These are phyloP conservation scores for Melianthus villosus DNA, from an alignment of 441 rosid species.

Conservation along the genomic window DNA sequence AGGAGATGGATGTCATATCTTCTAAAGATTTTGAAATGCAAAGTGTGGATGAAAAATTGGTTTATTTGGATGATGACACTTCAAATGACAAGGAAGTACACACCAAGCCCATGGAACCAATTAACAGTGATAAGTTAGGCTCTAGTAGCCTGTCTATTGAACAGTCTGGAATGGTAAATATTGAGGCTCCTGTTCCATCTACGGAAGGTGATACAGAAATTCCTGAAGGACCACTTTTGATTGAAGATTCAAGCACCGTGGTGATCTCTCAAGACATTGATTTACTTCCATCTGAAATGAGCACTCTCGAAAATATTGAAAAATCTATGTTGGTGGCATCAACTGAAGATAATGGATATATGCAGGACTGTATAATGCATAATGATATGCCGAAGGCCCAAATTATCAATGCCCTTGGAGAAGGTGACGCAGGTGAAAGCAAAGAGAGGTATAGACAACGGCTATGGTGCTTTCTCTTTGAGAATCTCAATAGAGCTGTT, in stretches of 20 bases:
- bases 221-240: slow-evolving; percentile 10
- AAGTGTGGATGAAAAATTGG: slow-evolving; percentile 9
- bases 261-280: slow-evolving; percentile 14
- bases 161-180: slow-evolving; percentile 11
- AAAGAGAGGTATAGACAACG: slow-evolving; percentile 69
- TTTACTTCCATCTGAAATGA: slow-evolving; percentile 13
- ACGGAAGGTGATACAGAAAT: slow-evolving; percentile 12
- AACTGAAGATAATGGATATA: slow-evolving; percentile 11
- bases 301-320: slow-evolving; percentile 16
- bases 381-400: slow-evolving; percentile 17
- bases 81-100: slow-evolving; percentile 13
- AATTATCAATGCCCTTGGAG: slow-evolving; percentile 20
- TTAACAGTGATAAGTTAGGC: slow-evolving; percentile 9
- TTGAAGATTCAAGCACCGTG: slow-evolving; percentile 9
- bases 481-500: slow-evolving; percentile 68
- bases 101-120: slow-evolving; percentile 10
- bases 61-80: slow-evolving; percentile 12
- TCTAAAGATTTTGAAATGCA: slow-evolving; percentile 13
- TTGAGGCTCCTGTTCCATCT: slow-evolving; percentile 15
- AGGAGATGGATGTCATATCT: slow-evolving; percentile 13
- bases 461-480: slow-evolving; percentile 73
- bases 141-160: slow-evolving; percentile 13
- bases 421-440: slow-evolving; percentile 41
- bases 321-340: slow-evolving; percentile 10
- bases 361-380: too few relatives aligned